These are phyloP conservation scores for Globisporangium emineosum DNA, from an alignment of 352 stramenopile genomes.

Conservation along the genomic window DNA sequence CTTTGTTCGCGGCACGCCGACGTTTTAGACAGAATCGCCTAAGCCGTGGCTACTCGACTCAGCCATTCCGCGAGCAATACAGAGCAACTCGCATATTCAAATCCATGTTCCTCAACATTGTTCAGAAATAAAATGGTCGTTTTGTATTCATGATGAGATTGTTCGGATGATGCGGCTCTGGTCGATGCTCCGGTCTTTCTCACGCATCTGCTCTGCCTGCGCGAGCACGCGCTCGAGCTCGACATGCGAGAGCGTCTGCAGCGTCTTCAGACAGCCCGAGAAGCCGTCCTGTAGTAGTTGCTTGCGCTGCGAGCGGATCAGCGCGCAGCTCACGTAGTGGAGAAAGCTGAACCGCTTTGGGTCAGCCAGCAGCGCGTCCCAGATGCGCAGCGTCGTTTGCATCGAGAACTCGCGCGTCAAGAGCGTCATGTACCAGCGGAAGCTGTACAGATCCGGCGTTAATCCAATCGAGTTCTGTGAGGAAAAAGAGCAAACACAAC, in stretches of 20 bases:
- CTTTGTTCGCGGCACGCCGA: slow-evolving; percentile 15
- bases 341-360: slow-evolving; percentile 66
- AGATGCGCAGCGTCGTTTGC: slow-evolving; percentile 46
- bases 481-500: slow-evolving; percentile 1
- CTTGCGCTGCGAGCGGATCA: slow-evolving; percentile 48
- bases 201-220: slow-evolving; percentile 43
- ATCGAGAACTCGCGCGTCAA: slow-evolving; percentile 63
- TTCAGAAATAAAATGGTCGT: background rate
- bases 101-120: background rate
- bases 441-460: slow-evolving; percentile 60
- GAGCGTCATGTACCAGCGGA: slow-evolving; percentile 75
- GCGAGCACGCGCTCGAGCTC: slow-evolving; percentile 36
- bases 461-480: slow-evolving; percentile 60
- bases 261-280: slow-evolving; percentile 32
- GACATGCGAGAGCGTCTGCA: slow-evolving; percentile 35
- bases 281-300: slow-evolving; percentile 41
- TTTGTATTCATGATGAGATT: background rate
- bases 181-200: slow-evolving; percentile 39
- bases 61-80: too few species aligned
- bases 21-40: background rate
- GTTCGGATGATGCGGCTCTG: slow-evolving; percentile 10
- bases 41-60: background rate
- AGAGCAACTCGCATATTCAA: background rate
- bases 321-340: slow-evolving; percentile 58
- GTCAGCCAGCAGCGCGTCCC: slow-evolving; percentile 58